Percentiles rank a stretch among this genome's conserved stretches.
Conservation (phyloP, 169 alveolate species). For the Perkinsus chesapeaki region DNA sequence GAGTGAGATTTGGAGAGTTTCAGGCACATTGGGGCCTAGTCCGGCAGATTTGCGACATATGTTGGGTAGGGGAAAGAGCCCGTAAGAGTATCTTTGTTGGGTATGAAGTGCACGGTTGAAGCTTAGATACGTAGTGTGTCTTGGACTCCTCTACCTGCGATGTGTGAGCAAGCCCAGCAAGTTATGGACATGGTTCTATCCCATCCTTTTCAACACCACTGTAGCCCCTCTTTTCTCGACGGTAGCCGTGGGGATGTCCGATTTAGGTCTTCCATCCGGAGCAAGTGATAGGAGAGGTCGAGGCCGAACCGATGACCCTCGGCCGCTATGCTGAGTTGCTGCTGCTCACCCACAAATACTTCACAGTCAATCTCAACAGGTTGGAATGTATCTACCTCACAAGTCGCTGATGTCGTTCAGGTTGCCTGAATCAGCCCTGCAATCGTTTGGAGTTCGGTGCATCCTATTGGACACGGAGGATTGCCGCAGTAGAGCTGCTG, state of each 20-base stretch:
- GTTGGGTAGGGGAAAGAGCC: not conserved
- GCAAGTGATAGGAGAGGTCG: not conserved
- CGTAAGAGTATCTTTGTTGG: not conserved
- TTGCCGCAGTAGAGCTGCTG: not conserved
- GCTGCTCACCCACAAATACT: not conserved
- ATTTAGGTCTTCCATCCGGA: not conserved
- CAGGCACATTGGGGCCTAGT: not conserved
- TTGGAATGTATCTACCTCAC: not conserved
- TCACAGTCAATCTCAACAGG: not conserved
- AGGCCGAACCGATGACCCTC: not conserved
- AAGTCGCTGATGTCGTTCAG: not conserved
- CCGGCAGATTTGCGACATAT: not conserved
- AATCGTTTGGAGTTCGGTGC: not conserved
- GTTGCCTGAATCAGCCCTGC: not conserved
- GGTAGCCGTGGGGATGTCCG: not conserved
- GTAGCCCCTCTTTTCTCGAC: not conserved
- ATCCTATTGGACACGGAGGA: not conserved
- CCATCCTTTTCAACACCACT: not conserved
- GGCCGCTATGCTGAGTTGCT: not conserved
- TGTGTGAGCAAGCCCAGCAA: not conserved
- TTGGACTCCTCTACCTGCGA: not conserved
- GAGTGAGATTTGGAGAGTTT: not conserved
- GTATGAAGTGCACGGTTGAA: not conserved
- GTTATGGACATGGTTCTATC: not conserved
- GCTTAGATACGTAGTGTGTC: not conserved